Evolutionary conservation across 2,329 filamentous ascomycete species (phyloP).

Genomic region (Aspergillus nomiae): DNA sequence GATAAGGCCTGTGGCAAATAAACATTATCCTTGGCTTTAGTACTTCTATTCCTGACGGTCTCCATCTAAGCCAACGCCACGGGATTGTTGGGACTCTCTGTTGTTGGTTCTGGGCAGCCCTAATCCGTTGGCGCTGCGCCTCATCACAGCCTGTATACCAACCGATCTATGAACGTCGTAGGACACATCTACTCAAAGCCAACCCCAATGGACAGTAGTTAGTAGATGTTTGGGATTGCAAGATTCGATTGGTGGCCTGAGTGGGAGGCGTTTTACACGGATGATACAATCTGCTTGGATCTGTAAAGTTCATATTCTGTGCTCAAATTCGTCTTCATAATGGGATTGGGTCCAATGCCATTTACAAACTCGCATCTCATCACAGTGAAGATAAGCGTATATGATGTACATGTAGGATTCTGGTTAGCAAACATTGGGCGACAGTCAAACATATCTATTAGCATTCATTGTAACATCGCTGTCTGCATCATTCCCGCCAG

Average conservation of each 20-base stretch:
- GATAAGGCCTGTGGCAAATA: background rate
- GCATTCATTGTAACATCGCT: background rate
- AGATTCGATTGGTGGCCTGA: background rate
- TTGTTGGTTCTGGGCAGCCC: background rate
- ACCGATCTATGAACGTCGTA: background rate
- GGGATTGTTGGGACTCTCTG: background rate
- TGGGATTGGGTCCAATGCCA: too few relatives aligned
- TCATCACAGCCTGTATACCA: background rate
- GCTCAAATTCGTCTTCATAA: too few relatives aligned
- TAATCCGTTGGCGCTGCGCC: background rate
- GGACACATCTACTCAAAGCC: too few relatives aligned
- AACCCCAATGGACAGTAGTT: too few relatives aligned
- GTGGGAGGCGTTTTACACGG: background rate
- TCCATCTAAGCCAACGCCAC: background rate
- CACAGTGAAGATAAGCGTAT: too few relatives aligned
- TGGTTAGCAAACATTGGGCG: too few relatives aligned
- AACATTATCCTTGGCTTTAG: background rate
- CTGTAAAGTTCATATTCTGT: background rate
- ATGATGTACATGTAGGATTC: too few relatives aligned
- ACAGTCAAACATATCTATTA: background rate
- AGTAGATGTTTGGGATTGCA: background rate
- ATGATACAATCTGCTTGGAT: background rate
- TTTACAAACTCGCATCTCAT: too few relatives aligned
- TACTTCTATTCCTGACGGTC: background rate
- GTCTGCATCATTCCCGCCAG: background rate